phyloP scores from a whole-genome alignment of 2,329 filamentous ascomycete species.

The Trichophyton simii region DNA sequence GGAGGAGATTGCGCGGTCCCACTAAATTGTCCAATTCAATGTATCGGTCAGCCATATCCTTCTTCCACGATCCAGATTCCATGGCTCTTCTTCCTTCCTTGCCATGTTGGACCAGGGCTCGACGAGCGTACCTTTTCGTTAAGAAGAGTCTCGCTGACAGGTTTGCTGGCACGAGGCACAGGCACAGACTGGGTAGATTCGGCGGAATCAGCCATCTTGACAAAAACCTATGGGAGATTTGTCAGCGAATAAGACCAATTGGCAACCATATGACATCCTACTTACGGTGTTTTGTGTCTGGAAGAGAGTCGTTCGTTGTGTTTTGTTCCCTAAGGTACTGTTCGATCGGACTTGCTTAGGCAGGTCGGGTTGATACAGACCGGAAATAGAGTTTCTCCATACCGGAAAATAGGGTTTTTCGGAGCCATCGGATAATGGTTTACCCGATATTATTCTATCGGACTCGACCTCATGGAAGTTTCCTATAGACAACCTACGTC shows the following conservation, averaged over 20 bases:
- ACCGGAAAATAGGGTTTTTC: no score
- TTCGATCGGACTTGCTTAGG: neutral
- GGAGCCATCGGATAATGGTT: no score
- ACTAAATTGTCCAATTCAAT: conserved; percentile 43
- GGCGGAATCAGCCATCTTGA: conserved; percentile 44
- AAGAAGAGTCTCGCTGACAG: conserved; percentile 92
- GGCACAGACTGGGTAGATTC: conserved; percentile 48
- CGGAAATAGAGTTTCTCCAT: no score
- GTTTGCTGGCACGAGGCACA: conserved; percentile 57
- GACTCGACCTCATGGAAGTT: no score
- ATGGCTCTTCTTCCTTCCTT: neutral
- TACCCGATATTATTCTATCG: no score
- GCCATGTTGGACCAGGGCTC: neutral
- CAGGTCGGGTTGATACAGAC: no score
- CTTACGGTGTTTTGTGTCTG: neutral
- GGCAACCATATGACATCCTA: neutral
- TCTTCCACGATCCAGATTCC: neutral
- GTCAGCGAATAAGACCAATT: neutral
- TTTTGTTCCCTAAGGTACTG: neutral
- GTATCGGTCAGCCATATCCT: neutral
- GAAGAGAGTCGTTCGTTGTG: neutral
- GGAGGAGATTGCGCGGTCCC: conserved; percentile 97
- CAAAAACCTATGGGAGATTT: neutral
- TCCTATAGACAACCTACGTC: no score
- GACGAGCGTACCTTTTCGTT: conserved; percentile 77